Base-by-base conservation (phyloP, 306 rosid species). In the Senna tora region DNA sequence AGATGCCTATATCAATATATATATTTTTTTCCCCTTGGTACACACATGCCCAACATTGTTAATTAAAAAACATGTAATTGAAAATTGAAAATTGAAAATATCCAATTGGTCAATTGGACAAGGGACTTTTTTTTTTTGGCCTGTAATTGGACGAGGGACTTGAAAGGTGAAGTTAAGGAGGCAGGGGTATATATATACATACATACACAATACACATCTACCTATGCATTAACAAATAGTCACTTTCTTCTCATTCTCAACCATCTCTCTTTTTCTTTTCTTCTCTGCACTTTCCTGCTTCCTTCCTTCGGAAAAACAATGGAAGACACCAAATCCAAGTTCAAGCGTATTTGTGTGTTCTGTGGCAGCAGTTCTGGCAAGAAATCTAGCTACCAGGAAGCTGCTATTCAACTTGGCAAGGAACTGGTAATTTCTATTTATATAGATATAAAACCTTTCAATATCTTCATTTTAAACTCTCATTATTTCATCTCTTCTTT, bases 281-380 rank as follows among this genome's bases (percentile, higher is more conserved):
- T 62, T 7, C 21, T 21, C 51, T 16, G 33, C 16, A 59, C 4
- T 28, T 5, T 39, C 20, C 4, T 8, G 30, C 15, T 8, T 11
- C 8, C 52, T 32, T 60, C 14, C 22, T 16, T 17, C n/a, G 7
- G 15, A 15, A 0, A 34, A 72, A 2, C 39, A 52, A 92, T 91
- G 97, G 98, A 89, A 84, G 96, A 84, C 56, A 81, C 79, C 20
- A 82, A 86, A 75, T 91, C 99, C 8, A 94, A 81, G 87, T 94
- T 94, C 84, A 82, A 84, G 81, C 85, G 97, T 75, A 91, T 94
- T 76, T 91, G 98, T 77, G 98, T 94, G 7, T 94, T 89, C 70
- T 94, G 99, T 84, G 99, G 99, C 20, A 94, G 99, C 88, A 91
- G 96, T 75, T 87, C 99, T 2, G 99, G 99, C 12, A 94, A 89